A percentile compares a stretch with the other conserved stretches of the same genome.
Evolutionary conservation across 495 filamentous ascomycete genomes (phyloP).

Genomic region (Podospora anserina): DNA sequence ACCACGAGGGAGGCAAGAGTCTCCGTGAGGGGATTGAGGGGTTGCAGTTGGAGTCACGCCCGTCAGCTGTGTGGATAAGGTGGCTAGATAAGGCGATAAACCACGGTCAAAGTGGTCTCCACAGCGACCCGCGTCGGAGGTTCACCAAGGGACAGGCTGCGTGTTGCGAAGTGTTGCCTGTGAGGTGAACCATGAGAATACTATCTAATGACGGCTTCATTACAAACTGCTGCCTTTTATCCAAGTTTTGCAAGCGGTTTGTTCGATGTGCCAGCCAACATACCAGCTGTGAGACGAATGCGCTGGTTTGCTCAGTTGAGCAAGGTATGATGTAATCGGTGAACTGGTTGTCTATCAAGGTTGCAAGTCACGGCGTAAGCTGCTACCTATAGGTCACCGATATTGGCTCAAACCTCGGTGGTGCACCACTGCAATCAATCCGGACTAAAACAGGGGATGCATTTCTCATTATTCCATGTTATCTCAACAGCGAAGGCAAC

Average conservation of each 20-base stretch:
- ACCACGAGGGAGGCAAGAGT: not conserved
- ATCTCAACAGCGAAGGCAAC: not conserved
- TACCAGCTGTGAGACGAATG: not conserved
- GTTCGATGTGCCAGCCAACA: not conserved
- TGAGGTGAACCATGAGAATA: not conserved
- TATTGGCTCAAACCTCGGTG: not conserved
- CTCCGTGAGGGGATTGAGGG: not conserved
- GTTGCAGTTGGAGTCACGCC: not conserved
- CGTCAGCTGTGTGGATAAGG: not conserved
- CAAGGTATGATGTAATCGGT: conserved; percentile 9
- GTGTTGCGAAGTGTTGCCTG: not conserved
- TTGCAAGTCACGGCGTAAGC: not conserved
- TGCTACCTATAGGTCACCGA: not conserved
- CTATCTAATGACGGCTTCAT: not conserved
- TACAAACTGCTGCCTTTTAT: not conserved
- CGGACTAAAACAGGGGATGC: not conserved
- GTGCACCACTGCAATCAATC: not conserved
- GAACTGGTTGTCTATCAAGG: not conserved
- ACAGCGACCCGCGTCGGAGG: not conserved
- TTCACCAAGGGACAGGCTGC: not conserved
- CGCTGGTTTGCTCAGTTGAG: not conserved
- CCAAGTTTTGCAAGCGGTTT: not conserved
- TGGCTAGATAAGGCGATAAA: not conserved
- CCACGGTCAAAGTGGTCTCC: not conserved
- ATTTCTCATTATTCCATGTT: conserved; percentile 14